Base-by-base conservation (phyloP, 2,329 filamentous ascomycete genomes). In the Diaporthe vexans region DNA sequence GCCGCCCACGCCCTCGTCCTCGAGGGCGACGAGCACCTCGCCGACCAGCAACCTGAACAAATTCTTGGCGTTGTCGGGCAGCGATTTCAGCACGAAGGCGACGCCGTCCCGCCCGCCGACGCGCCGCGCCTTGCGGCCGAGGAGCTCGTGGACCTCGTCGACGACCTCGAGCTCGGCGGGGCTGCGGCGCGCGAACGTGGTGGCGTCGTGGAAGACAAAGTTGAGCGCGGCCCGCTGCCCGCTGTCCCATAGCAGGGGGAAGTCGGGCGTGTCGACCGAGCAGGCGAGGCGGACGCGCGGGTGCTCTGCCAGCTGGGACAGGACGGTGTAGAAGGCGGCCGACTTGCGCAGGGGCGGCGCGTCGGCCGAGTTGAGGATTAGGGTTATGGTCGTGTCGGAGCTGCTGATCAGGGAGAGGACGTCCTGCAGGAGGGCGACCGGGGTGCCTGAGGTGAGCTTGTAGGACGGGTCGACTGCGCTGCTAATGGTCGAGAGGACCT, bases 151-250 rank as follows among this genome's bases (percentile, higher is more conserved):
- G 19, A 98, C 95, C 76, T 95, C 94, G 81, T 98, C 95, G 4
- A 98, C 95, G 2, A 94, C 91, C 79, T 97, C 94, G 10, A 95
- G 85, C 81, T 98, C 95, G 4, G 89, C 88, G 15, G 88, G 86
- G 19, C 72, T 70, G 78, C 94, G 94, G 0, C 94, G 89, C 0
- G 90, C 88, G 80, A 98, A 98, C 0, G 97, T 98, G 0, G 97
- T 98, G 79, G 93, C 93, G 84, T 99, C 95, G 85, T 99, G 97
- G 83, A 97, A 98, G 37, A 95, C 86, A 78, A 98, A 95, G 81
- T 94, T 94, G 83, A 95, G 94, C 37, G 94, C 91, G 21, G 94
- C 93, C 61, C 94, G 93, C n/a, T 95, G 88, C 72, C 92, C 92
- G 71, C 94, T 92, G 83, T 98, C 95, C 95, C 96, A 99, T 68